A percentile compares a stretch with the other conserved stretches of the same genome.
Conservation (phyloP, 1,284 basidiomycete genomes). For the Leccinum griseonigrum region DNA sequence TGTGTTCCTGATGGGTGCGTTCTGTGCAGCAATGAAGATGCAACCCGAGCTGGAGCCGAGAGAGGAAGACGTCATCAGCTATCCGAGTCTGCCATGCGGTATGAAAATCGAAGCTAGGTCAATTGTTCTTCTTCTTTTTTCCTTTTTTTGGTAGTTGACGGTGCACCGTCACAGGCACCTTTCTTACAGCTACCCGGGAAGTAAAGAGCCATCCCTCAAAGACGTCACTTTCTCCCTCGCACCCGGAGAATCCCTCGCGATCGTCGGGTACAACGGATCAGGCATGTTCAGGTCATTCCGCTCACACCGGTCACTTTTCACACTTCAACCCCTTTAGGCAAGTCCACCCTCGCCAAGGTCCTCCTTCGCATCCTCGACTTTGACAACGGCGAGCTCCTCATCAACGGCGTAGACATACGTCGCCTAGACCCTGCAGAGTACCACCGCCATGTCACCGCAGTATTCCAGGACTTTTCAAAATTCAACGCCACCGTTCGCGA, state of each 20-base stretch:
- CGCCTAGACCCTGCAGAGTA: conserved; percentile 63
- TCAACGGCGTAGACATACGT: conserved; percentile 69
- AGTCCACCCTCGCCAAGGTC: conserved; percentile 79
- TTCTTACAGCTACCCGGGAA: conserved; percentile 75
- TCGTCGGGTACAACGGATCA: conserved; percentile 81
- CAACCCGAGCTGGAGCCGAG: conserved; percentile 64
- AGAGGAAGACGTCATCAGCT: conserved; percentile 46
- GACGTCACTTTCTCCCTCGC: conserved; percentile 67
- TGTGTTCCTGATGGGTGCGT: conserved; percentile 80
- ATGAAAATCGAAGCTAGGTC: conserved; percentile 71
- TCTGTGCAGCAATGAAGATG: conserved; percentile 68
- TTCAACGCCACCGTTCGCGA: conserved; percentile 71
- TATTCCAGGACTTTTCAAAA: conserved; percentile 81
- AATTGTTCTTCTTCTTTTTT: conserved; percentile 21
- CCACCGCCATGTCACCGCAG: conserved; percentile 69
- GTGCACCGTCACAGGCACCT: conserved; percentile 47
- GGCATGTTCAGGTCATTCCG: conserved; percentile 41
- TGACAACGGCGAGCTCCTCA: conserved; percentile 57
- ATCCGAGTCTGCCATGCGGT: conserved; percentile 48
- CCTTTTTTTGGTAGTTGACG: conserved; percentile 10
- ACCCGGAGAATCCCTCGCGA: conserved; percentile 75
- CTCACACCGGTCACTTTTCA: conserved; percentile 1
- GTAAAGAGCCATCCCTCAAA: conserved; percentile 58
- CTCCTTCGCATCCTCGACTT: conserved; percentile 76
- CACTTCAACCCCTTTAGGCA: conserved; percentile 44